Evolutionary conservation across 208 protist genomes (phyloP).

Genomic region (Acanthamoeba healyi): DNA sequence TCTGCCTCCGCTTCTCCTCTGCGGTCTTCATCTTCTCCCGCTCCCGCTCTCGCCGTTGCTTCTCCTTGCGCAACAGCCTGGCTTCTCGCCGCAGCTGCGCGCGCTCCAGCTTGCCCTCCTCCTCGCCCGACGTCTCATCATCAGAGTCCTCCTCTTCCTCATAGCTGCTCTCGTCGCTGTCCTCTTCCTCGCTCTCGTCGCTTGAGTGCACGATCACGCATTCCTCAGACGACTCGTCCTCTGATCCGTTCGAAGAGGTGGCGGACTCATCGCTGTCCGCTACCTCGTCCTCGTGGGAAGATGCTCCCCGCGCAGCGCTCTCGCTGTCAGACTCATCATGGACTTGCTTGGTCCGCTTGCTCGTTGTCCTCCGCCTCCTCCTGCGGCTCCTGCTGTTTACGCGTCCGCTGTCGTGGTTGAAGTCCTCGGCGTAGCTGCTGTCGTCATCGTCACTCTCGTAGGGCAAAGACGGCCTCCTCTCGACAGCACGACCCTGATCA

Average conservation of each 20-base stretch:
- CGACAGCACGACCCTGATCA: background rate
- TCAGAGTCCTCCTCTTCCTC: background rate
- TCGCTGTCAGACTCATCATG: no score
- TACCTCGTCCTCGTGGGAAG: background rate
- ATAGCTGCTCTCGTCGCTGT: background rate
- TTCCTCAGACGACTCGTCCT: background rate
- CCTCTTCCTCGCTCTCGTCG: background rate
- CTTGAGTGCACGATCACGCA: background rate
- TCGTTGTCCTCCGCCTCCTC: background rate
- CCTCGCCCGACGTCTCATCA: background rate
- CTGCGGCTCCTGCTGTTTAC: background rate
- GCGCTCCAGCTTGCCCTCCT: background rate
- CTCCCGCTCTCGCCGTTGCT: background rate
- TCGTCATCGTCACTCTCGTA: background rate
- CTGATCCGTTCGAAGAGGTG: background rate
- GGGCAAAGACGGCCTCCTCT: background rate
- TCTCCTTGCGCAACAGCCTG: background rate
- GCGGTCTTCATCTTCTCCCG: background rate
- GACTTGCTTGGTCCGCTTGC: background rate
- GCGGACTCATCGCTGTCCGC: background rate
- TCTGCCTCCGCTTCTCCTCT: slow-evolving; percentile 37
- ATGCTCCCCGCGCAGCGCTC: background rate
- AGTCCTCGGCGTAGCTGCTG: background rate
- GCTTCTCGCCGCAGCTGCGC: background rate
- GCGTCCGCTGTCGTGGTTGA: slow-evolving; percentile 13